These are phyloP conservation scores for Aspergillus sclerotiicarbonarius DNA, from an alignment of 495 filamentous ascomycete genomes.

Conservation along the genomic window DNA sequence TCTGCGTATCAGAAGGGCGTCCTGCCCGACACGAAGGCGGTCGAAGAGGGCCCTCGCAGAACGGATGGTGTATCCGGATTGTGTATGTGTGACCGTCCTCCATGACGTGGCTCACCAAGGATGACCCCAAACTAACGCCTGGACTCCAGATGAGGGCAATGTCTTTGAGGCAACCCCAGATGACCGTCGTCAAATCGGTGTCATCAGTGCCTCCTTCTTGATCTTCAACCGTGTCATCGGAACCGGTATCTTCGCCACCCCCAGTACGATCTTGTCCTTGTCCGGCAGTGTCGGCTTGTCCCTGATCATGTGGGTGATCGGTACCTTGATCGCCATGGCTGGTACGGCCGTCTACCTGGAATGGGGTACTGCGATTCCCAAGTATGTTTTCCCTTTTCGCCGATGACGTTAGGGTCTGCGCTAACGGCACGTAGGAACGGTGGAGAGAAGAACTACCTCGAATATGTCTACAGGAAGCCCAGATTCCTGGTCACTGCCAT, in stretches of 20 bases:
- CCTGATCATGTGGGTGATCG: slow-evolving; percentile 53
- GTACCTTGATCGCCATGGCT: slow-evolving; percentile 47
- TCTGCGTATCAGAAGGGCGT: slow-evolving; percentile 17
- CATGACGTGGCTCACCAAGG: neutral
- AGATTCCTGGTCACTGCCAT: slow-evolving; percentile 64
- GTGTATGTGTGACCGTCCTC: slow-evolving; percentile 25
- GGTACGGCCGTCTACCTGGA: slow-evolving; percentile 55
- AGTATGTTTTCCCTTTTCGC: slow-evolving; percentile 22
- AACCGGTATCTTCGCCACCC: slow-evolving; percentile 65
- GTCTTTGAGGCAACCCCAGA: slow-evolving; percentile 62
- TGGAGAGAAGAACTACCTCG: slow-evolving; percentile 70
- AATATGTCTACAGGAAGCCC: slow-evolving; percentile 62
- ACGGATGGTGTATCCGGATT: slow-evolving; percentile 37
- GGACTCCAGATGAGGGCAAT: slow-evolving; percentile 42
- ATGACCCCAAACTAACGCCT: neutral
- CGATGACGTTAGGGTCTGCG: neutral
- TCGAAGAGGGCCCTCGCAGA: slow-evolving; percentile 27
- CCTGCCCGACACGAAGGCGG: slow-evolving; percentile 21
- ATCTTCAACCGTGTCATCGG: slow-evolving; percentile 67
- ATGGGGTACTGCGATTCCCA: slow-evolving; percentile 53
- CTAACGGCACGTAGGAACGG: slow-evolving; percentile 48
- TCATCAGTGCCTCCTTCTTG: slow-evolving; percentile 59
- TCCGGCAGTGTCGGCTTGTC: slow-evolving; percentile 54
- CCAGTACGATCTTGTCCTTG: slow-evolving; percentile 51
- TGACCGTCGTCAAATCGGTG: slow-evolving; percentile 60